Conservation (phyloP, 1,284 basidiomycete genomes). For the Pascua sp. region DNA sequence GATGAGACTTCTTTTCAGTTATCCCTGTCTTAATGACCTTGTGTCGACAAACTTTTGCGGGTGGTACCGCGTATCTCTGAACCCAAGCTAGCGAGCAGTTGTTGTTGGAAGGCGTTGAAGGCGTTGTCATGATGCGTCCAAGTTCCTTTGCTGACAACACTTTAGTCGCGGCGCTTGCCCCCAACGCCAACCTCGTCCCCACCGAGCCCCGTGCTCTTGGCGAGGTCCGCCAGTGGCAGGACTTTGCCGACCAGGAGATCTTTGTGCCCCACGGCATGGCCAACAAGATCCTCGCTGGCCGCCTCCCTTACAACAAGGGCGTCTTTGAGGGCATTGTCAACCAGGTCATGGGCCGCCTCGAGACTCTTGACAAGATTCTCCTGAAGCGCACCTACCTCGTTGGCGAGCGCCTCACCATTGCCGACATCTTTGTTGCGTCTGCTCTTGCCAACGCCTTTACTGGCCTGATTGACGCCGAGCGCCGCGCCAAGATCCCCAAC, state of each 20-base stretch:
- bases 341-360: conserved; percentile 30
- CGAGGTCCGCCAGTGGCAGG: conserved; percentile 65
- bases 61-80: conserved; percentile 53
- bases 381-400: conserved; percentile 82
- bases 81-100: conserved; percentile 1
- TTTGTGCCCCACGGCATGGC: conserved; percentile 46
- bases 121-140: too few relatives aligned
- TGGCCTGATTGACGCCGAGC: conserved; percentile 60
- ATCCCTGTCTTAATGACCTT: conserved; percentile 62
- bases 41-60: conserved; percentile 60
- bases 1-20: conserved; percentile 55
- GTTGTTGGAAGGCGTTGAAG: neutral
- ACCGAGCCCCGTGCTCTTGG: conserved; percentile 58
- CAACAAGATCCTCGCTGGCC: conserved; percentile 50
- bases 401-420: conserved; percentile 88
- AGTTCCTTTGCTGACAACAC: neutral
- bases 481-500: conserved; percentile 69
- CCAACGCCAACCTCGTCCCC: conserved; percentile 65
- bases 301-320: conserved; percentile 61
- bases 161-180: conserved; percentile 67
- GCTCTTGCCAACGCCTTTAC: conserved; percentile 55
- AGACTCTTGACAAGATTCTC: conserved; percentile 68
- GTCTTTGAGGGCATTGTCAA: conserved; percentile 42
- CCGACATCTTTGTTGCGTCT: conserved; percentile 72
- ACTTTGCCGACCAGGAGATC: conserved; percentile 61